phyloP scores from a whole-genome alignment of 2,329 filamentous ascomycete species.

The Ophiosphaerella herpotricha region DNA sequence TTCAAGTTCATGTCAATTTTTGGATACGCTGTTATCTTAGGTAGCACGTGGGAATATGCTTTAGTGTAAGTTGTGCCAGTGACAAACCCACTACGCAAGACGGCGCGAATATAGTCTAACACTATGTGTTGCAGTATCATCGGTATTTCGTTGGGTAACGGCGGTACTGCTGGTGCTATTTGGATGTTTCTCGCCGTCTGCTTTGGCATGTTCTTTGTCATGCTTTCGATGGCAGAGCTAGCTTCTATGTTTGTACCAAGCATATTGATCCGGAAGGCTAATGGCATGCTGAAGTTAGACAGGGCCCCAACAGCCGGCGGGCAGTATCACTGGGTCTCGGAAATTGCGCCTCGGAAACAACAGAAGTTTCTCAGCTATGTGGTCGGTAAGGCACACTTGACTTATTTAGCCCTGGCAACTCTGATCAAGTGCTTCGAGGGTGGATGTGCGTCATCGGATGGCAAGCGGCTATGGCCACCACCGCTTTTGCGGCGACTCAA shows the following conservation, averaged over 20 bases:
- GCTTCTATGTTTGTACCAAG: constrained; percentile 22
- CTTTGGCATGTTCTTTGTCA: constrained; percentile 28
- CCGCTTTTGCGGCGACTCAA: constrained; percentile 20
- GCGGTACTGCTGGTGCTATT: constrained; percentile 20
- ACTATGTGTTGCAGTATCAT: not conserved
- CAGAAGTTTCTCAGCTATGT: constrained; percentile 12
- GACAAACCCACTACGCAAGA: not conserved
- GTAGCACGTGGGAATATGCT: constrained; percentile 18
- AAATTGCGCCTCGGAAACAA: constrained; percentile 38
- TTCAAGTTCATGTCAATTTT: constrained; percentile 28
- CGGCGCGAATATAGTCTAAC: not conserved
- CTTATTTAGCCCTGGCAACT: not conserved
- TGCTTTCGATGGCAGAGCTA: constrained; percentile 35
- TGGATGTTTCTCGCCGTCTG: constrained; percentile 26
- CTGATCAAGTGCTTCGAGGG: constrained; percentile 21
- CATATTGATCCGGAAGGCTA: too few species aligned
- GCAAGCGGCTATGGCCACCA: constrained; percentile 36
- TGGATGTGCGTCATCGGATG: constrained; percentile 48
- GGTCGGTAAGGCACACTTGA: not conserved
- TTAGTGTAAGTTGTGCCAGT: constrained; percentile 3
- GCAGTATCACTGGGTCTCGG: constrained; percentile 1
- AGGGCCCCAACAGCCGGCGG: constrained; percentile 22
- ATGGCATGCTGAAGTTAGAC: too few species aligned
- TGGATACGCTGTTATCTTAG: constrained; percentile 24
- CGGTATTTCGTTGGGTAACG: constrained; percentile 6